These are phyloP conservation scores for Hypoxylon sp. DNA, from an alignment of 2,329 filamentous ascomycete genomes.

Conservation along the genomic window DNA sequence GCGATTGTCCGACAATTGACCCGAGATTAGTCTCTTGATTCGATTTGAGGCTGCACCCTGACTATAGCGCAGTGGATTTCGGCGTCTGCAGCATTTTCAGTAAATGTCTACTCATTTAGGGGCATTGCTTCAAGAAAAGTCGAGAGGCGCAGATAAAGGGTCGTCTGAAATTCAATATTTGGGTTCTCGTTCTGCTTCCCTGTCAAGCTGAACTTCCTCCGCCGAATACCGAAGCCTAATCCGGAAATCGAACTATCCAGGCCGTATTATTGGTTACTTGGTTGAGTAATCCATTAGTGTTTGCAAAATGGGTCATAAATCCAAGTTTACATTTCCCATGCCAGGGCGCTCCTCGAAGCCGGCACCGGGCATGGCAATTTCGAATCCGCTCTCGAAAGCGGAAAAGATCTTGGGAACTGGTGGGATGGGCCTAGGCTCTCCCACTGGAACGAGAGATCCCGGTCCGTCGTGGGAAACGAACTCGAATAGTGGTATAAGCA, in stretches of 20 bases:
- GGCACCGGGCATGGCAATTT: conserved; percentile 50
- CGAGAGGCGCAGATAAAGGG: conserved; percentile 22
- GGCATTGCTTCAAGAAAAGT: conserved; percentile 19
- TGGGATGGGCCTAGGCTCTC: conserved; percentile 61
- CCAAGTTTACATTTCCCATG: conserved; percentile 65
- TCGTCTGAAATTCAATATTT: conserved; percentile 8
- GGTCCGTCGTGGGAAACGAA: conserved; percentile 60
- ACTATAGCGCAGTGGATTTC: conserved; percentile 20
- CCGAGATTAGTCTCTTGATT: conserved; percentile 26
- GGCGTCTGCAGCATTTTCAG: conserved; percentile 12
- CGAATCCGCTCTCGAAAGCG: conserved; percentile 65
- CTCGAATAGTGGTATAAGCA: conserved; percentile 63
- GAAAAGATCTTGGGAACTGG: conserved; percentile 66
- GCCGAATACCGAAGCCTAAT: conserved; percentile 12
- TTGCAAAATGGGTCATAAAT: conserved; percentile 58
- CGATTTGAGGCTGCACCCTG: conserved; percentile 11
- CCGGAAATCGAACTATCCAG: background rate
- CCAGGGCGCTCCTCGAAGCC: conserved; percentile 64
- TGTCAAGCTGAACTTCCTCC: conserved; percentile 1
- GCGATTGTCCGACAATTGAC: conserved; percentile 30
- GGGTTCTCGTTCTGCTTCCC: background rate
- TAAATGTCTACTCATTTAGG: conserved; percentile 8
- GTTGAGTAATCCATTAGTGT: background rate
- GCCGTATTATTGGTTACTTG: conserved; percentile 10
- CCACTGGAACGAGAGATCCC: conserved; percentile 38